These are phyloP conservation scores for Trichaptum fuscoviolaceum DNA, from an alignment of 768 basidiomycete species.

Conservation along the genomic window DNA sequence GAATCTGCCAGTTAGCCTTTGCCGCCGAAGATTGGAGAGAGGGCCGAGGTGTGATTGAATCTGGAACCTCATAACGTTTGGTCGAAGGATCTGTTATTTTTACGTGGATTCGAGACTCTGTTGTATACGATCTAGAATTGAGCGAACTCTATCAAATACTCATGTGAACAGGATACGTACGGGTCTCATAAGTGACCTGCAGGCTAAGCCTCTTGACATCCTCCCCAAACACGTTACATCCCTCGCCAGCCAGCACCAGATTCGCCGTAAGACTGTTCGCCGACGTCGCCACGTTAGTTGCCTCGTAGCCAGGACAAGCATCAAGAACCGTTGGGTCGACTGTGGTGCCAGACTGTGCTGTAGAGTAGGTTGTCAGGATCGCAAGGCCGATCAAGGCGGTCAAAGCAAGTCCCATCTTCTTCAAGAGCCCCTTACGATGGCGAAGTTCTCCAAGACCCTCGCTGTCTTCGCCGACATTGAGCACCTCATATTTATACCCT, in stretches of 20 bases:
- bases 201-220: conserved; percentile 46
- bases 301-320: conserved; percentile 57
- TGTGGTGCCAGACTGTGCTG: neutral
- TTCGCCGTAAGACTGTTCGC: conserved; percentile 43
- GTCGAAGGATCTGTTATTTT: conserved; percentile 51
- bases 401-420: neutral
- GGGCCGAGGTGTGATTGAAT: conserved; percentile 55
- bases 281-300: conserved; percentile 35
- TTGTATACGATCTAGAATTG: conserved; percentile 3
- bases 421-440: neutral
- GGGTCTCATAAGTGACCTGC: conserved; percentile 53
- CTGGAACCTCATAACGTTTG: conserved; percentile 59
- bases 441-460: neutral
- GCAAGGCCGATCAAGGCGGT: neutral
- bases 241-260: conserved; percentile 43
- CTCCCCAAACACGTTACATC: conserved; percentile 56
- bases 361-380: neutral
- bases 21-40: conserved; percentile 22
- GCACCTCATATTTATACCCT: neutral
- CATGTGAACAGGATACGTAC: conserved; percentile 25
- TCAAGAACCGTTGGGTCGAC: conserved; percentile 34
- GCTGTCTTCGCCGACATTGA: neutral
- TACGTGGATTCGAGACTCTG: conserved; percentile 55
- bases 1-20: conserved; percentile 36
- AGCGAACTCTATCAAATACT: conserved; percentile 3